phyloP scores from a whole-genome alignment of 2,329 filamentous ascomycete genomes.

The Metarhizium anisopliae region DNA sequence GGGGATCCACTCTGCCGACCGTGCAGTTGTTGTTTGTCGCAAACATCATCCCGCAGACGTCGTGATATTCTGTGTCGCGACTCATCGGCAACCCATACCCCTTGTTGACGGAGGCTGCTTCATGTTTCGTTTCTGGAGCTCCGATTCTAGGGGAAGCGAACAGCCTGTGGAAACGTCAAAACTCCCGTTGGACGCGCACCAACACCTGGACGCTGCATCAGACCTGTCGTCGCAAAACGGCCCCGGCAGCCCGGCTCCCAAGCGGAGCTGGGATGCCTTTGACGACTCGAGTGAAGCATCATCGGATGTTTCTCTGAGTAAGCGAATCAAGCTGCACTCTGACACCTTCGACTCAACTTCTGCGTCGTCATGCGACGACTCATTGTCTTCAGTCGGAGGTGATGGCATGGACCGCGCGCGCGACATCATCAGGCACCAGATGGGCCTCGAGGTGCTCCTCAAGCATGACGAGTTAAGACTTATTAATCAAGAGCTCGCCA shows the following conservation, averaged over 20 bases:
- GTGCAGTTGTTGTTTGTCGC: slow-evolving; percentile 5
- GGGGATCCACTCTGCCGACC: not conserved
- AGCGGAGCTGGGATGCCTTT: slow-evolving; percentile 29
- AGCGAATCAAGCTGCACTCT: slow-evolving; percentile 33
- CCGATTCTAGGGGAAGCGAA: slow-evolving; percentile 49
- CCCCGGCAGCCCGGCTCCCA: slow-evolving; percentile 18
- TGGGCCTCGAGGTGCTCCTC: slow-evolving; percentile 82
- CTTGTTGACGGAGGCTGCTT: slow-evolving; percentile 28
- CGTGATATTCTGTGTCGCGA: slow-evolving; percentile 12
- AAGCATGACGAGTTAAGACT: slow-evolving; percentile 92
- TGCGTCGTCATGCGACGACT: slow-evolving; percentile 1
- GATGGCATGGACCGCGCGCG: slow-evolving; percentile 43
- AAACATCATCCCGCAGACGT: slow-evolving; percentile 3
- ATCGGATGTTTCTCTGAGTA: slow-evolving; percentile 19
- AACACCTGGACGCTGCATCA: slow-evolving; percentile 6
- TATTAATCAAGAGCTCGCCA: slow-evolving; percentile 92
- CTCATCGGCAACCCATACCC: slow-evolving; percentile 10
- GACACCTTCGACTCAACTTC: slow-evolving; percentile 5
- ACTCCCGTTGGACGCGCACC: slow-evolving; percentile 20
- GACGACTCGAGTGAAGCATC: slow-evolving; percentile 9
- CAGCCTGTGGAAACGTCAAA: slow-evolving; percentile 29
- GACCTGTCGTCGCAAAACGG: not conserved
- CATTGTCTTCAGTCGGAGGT: slow-evolving; percentile 10
- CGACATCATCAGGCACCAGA: slow-evolving; percentile 73
- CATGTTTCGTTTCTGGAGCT: slow-evolving; percentile 56